A percentile compares a stretch with the other conserved stretches of the same genome.
phyloP scores from a whole-genome alignment of 352 stramenopile species.

The Pythium dissimile region DNA sequence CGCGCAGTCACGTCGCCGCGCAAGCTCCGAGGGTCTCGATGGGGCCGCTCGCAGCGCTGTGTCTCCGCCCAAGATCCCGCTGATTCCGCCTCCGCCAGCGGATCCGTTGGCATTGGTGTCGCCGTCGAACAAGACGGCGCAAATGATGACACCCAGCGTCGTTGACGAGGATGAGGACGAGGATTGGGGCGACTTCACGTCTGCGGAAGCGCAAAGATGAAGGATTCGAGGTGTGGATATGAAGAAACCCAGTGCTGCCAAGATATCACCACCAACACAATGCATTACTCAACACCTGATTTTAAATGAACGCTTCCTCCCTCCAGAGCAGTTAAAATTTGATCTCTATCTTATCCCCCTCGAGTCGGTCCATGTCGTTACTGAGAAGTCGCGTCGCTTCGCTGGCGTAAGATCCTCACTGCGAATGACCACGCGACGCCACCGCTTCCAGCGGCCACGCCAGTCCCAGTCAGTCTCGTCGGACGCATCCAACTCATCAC shows the following conservation, averaged over 20 bases:
- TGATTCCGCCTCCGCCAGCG: constrained; percentile 56
- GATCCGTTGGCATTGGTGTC: constrained; percentile 28
- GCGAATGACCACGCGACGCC: not conserved
- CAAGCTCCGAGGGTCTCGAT: constrained; percentile 26
- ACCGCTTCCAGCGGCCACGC: not conserved
- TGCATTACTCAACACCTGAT: too few relatives aligned
- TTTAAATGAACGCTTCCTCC: too few relatives aligned
- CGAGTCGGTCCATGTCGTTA: not conserved
- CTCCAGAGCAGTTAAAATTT: too few relatives aligned
- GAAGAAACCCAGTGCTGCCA: too few relatives aligned
- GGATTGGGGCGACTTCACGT: constrained; percentile 85
- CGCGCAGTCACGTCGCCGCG: constrained; percentile 28
- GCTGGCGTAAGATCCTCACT: not conserved
- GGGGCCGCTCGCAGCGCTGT: constrained; percentile 8
- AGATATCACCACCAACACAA: too few relatives aligned
- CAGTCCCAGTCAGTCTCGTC: not conserved
- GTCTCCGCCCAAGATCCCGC: constrained; percentile 39
- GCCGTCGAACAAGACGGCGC: constrained; percentile 30
- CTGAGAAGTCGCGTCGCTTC: constrained; percentile 13
- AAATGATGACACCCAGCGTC: constrained; percentile 29
- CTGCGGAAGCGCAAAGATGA: constrained; percentile 36
- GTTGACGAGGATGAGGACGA: constrained; percentile 53
- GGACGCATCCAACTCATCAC: not conserved
- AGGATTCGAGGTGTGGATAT: too few relatives aligned
- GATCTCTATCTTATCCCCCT: too few relatives aligned